Percentiles rank a stretch among this genome's conserved stretches.
Evolutionary conservation across 805 yeast genomes (phyloP).

Genomic region (Candida suzukii): DNA sequence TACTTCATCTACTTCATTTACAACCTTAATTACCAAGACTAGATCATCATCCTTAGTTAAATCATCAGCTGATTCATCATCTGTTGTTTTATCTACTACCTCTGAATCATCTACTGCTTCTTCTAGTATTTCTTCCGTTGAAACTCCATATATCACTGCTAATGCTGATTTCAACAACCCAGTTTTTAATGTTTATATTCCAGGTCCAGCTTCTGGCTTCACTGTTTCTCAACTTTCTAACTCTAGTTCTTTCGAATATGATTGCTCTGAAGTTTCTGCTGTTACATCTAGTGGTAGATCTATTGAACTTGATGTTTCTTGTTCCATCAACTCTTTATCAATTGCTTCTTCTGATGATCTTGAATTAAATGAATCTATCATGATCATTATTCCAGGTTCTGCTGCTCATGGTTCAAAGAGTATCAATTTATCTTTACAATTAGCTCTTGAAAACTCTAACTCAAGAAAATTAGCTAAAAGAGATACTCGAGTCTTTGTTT

Average conservation of each 20-base stretch:
- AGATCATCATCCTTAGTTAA: slow-evolving; percentile 7
- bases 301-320: background rate
- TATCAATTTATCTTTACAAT: too few relatives aligned
- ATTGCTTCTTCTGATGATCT: background rate
- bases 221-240: background rate
- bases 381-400: background rate
- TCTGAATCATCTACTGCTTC: slow-evolving; percentile 6
- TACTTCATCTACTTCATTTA: slow-evolving; percentile 8
- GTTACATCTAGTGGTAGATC: background rate
- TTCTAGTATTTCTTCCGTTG: background rate
- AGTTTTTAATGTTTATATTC: background rate
- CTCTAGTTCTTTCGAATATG: background rate
- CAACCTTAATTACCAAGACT: slow-evolving; percentile 15
- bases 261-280: background rate
- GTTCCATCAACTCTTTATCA: background rate
- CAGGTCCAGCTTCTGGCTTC: background rate
- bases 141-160: background rate
- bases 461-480: background rate
- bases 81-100: slow-evolving; percentile 6
- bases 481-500: background rate
- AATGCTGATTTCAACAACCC: background rate
- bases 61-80: slow-evolving; percentile 9
- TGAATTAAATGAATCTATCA: background rate
- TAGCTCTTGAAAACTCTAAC: too few relatives aligned
- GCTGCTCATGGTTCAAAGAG: background rate